Evolutionary conservation across 2,329 filamentous ascomycete genomes (phyloP), one percentile per base, ranked within the genome.

Genomic region (Pseudomassariella vexata): DNA sequence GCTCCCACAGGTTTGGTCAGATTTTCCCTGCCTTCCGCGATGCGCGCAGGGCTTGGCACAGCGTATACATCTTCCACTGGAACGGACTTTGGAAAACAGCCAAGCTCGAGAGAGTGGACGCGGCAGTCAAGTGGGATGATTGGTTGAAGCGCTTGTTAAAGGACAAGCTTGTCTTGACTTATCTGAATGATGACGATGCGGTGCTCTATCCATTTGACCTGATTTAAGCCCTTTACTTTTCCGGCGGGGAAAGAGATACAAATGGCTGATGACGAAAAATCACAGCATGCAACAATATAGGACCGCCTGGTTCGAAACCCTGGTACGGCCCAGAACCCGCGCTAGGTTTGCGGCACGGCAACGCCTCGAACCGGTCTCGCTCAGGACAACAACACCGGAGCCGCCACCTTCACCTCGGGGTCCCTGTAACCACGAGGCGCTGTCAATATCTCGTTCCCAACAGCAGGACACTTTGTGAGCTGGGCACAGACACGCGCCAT

Each of bases 101-200:
- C 24, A 59, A 55, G 39, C 47, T 63, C 1, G 37, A 34, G 1
- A 55, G 56, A 9, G 46, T 55, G 17, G 44, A 45, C 11, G 36
- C 56, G 0, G 59, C 60, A 0, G 53, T 48, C 4, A 56, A 61
- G 9, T 75, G 57, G 32, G 41, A 52, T 1, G 65, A 71, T 37
- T 64, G 59, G 33, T 47, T 68, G 3, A 55, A 60, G 6, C 68
- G 70, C 0, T 61, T 67, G 35, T 70, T 63, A 51, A 75, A 75
- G 50, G 52, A 66, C 37, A 73, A 69, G 47, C 52, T 76, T 5
- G 65, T 66, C 3, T 46, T 76, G 9, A 73, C 70, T 0, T 75
- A 75, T 35, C 73, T 72, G 8, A 73, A 75, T 37, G 73, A 76
- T 24, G 72, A 76, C 24, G 72, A 76, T 33, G 71, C 72, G 1